Base-by-base conservation (phyloP, 1,284 basidiomycete genomes). In the Boletus semigastroideus region DNA sequence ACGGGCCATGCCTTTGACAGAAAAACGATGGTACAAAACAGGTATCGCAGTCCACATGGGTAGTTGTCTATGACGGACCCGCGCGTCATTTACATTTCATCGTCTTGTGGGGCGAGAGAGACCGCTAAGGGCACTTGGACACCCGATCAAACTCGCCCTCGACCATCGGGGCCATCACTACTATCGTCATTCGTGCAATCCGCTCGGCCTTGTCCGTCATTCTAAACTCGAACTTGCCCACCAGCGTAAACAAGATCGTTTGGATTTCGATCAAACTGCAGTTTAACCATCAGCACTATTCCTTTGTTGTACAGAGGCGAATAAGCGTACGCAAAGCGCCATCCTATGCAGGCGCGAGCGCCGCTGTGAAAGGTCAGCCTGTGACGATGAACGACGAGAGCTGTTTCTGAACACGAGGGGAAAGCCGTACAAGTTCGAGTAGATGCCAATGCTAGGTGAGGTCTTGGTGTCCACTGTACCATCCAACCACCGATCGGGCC, bases 401-500 rank as follows among this genome's bases (percentile, higher is more conserved):
- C 22, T 22, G 22, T 22, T 5, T 20, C 20, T 38, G 19, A 1
- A 11, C 1, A 5, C 12, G 37, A 8, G 9, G 12, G 17, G 13
- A 22, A 17, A 14, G 9, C 5, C 59, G 5, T 1, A 82, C 80
- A 82, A 60, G 59, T 80, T 79, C 2, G 71, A 73, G 48, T 78
- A 77, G 10, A 78, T 68, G 2, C 81, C 79, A 11, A 80, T 62
- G 0, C 72, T 65, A 19, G 68, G 59, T 9, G 58, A 52, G 37
- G 66, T 73, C 59, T 73, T 75, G 14, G 69, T 66, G 30, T 53
- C 37, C 4, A 60, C 53, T 4, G 62, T 55, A 27, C 65, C 62
- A n/a, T 69, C 52, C 39, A 79, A 63, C 74, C 80, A 82, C 12
- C 80, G 76, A 17, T 77, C 69, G 0, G 79, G 79, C 44, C 79